phyloP scores from a whole-genome alignment of 495 filamentous ascomycete species.

The Hypomontagnella monticulosa region DNA sequence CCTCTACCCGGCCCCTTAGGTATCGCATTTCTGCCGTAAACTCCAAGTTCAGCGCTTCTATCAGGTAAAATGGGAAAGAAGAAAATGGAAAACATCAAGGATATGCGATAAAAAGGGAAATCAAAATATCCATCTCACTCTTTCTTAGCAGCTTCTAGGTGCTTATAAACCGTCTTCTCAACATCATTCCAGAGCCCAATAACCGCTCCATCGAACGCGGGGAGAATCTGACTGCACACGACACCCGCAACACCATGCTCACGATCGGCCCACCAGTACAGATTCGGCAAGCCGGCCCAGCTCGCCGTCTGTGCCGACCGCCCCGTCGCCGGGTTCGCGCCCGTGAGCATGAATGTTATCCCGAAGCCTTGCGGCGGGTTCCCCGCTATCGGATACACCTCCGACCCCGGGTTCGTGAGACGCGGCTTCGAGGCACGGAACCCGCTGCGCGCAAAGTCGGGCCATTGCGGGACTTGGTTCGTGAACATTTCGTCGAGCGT shows the following conservation, averaged over 20 bases:
- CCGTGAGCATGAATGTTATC: constrained; percentile 62
- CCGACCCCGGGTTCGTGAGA: constrained; percentile 55
- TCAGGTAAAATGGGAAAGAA: no score
- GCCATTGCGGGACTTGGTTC: constrained; percentile 67
- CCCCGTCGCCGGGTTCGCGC: constrained; percentile 55
- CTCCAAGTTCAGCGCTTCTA: no score
- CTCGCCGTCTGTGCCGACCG: constrained; percentile 57
- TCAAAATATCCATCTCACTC: no score
- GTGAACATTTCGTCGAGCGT: constrained; percentile 68
- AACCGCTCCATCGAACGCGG: constrained; percentile 60
- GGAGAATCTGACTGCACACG: constrained; percentile 66
- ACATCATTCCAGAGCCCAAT: constrained; percentile 52
- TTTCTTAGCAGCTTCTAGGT: constrained; percentile 2
- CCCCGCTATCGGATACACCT: constrained; percentile 61
- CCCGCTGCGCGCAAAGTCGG: constrained; percentile 56
- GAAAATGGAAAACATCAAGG: no score
- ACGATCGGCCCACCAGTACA: constrained; percentile 70
- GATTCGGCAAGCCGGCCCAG: constrained; percentile 70
- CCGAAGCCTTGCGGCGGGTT: constrained; percentile 69
- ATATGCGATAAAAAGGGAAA: no score
- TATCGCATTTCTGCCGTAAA: no score
- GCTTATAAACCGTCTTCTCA: constrained; percentile 50
- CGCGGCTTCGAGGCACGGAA: constrained; percentile 62
- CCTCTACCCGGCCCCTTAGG: no score
- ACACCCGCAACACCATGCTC: constrained; percentile 68